Base-by-base conservation (phyloP, 768 basidiomycete species). In the Termitomyces sp. region DNA sequence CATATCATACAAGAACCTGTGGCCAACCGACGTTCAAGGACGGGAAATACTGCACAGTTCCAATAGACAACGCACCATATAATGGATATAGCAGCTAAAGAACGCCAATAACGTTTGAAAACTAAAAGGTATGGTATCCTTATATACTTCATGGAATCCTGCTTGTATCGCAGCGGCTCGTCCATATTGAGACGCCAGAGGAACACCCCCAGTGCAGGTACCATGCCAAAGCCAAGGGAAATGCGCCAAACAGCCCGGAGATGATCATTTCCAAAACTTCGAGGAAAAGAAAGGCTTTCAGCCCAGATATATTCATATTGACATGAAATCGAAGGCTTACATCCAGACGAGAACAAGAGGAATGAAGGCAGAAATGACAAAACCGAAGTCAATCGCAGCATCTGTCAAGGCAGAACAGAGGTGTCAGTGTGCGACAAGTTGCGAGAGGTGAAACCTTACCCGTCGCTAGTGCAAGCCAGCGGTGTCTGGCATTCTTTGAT, bases 181-280 rank as follows among this genome's bases (percentile, higher is more conserved):
- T 86, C 81, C 89, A 95, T 92, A 59, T 78, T 82, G 59, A 92
- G 69, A 64, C 94, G 91, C 92, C 94, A 95, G 55, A 92, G 68
- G 67, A 95, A 84, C 16, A 95, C 87, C 7, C 83, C 82, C 8
- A 84, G 63, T 11, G 94, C 92, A 33, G 93, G 93, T 51, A 96
- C 68, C 42, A 88, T 74, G 38, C 94, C 93, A 12, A 96, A 80
- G 32, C 91, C 94, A 13, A 95, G 81, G 24, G 92, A 90, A 40
- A 91, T 65, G 36, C 57, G 57, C 57, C 92, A 95, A 5, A 92
- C 89, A 3, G 89, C 89, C 24, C 88, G 83, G 45, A 95, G 84
- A 70, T 94, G 93, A 62, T 90, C 73, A 44, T 81, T 66, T 16
- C 91, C 90, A 61, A 89, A 49, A 13, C 57, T 57, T 28, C 28